Percentiles rank a stretch among this genome's conserved stretches.
These are phyloP conservation scores for Penicillium janthinellum DNA, from an alignment of 2,329 filamentous ascomycete genomes.

Conservation along the genomic window DNA sequence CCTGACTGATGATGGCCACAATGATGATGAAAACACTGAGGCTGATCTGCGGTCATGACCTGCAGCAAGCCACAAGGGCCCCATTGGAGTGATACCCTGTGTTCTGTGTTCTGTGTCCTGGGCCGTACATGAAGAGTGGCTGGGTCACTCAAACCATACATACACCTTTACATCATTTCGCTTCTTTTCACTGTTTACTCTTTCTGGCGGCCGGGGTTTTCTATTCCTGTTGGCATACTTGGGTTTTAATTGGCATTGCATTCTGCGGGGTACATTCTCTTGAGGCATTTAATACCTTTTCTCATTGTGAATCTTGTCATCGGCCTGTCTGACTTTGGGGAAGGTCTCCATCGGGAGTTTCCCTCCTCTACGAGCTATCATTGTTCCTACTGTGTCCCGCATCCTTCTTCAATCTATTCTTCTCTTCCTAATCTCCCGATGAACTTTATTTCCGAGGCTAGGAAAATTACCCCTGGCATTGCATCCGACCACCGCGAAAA, in stretches of 20 bases:
- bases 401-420: neutral
- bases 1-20: neutral
- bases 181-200: neutral
- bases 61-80: neutral
- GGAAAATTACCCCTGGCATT: conserved; percentile 4
- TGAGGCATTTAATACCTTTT: conserved; percentile 19
- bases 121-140: conserved; percentile 24
- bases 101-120: neutral
- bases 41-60: conserved; percentile 14
- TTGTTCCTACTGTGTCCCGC: neutral
- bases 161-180: conserved; percentile 6
- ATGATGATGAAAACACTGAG: conserved; percentile 1
- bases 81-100: neutral
- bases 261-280: conserved; percentile 20
- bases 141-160: conserved; percentile 23
- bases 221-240: conserved; percentile 12
- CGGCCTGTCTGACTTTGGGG: neutral
- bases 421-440: neutral
- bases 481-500: neutral
- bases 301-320: conserved; percentile 1
- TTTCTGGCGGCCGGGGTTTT: neutral
- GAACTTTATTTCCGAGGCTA: neutral
- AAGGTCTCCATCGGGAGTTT: neutral
- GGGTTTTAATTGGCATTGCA: conserved; percentile 26
- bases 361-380: neutral